A percentile compares a stretch with the other conserved stretches of the same genome.
Conservation (phyloP, 768 basidiomycete genomes). For the Cyclocybe aegerita region DNA sequence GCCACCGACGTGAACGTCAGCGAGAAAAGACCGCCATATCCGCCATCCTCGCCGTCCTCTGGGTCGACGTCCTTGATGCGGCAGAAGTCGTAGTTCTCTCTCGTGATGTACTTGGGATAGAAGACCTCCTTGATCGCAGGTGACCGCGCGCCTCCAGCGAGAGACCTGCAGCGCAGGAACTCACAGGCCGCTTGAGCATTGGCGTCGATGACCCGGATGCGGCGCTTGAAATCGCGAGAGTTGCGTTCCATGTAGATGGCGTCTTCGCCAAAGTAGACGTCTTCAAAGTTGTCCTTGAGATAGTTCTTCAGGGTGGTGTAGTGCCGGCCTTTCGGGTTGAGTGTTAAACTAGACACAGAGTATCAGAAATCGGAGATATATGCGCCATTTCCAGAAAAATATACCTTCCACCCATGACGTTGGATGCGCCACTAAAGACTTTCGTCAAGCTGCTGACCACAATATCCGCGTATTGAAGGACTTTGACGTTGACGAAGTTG, state of each 20-base stretch:
- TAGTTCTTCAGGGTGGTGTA: constrained; percentile 66
- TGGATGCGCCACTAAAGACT: constrained; percentile 91
- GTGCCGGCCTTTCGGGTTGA: constrained; percentile 77
- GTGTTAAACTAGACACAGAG: constrained; percentile 59
- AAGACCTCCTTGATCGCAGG: constrained; percentile 78
- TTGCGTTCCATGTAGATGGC: constrained; percentile 98
- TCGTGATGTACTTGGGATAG: constrained; percentile 84
- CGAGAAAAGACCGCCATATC: constrained; percentile 87
- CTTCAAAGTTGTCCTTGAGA: constrained; percentile 67
- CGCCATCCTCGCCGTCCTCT: constrained; percentile 39
- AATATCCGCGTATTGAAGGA: constrained; percentile 83
- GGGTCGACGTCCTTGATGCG: constrained; percentile 46
- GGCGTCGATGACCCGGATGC: constrained; percentile 72
- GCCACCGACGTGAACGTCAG: constrained; percentile 72
- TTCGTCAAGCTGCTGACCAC: constrained; percentile 92
- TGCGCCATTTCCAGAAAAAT: constrained; percentile 17
- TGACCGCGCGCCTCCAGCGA: constrained; percentile 33
- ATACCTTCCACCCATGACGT: constrained; percentile 98
- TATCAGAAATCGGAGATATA: background rate
- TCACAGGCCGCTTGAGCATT: constrained; percentile 86
- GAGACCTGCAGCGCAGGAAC: constrained; percentile 63
- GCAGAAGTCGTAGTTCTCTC: constrained; percentile 69
- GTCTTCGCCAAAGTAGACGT: constrained; percentile 87
- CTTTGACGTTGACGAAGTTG: constrained; percentile 91
- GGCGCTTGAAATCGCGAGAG: constrained; percentile 85